Percentiles rank a stretch among this genome's conserved stretches.
Conservation (phyloP, 352 stramenopile species). For the Phytophthora hibernalis region DNA sequence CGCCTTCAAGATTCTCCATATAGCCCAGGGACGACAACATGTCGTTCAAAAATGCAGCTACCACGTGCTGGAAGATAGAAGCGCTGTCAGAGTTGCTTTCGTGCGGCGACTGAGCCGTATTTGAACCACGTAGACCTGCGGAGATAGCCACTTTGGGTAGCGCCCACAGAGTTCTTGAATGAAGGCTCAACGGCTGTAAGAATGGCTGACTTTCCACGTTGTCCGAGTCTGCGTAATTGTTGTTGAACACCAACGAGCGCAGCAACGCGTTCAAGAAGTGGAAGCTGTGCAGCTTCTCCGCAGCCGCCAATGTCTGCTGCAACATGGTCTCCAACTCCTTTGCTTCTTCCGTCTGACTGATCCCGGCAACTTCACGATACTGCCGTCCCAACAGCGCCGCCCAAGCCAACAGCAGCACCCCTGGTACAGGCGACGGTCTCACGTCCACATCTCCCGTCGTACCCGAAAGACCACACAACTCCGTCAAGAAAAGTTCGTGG, state of each 20-base stretch:
- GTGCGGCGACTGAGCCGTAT: slow-evolving; percentile 2
- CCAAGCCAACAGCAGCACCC: slow-evolving; percentile 65
- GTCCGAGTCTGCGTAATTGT: slow-evolving; percentile 32
- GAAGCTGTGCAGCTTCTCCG: slow-evolving; percentile 58
- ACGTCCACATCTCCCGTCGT: slow-evolving; percentile 15
- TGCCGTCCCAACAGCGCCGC: slow-evolving; percentile 58
- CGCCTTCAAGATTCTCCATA: slow-evolving; percentile 51
- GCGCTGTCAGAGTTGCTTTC: slow-evolving; percentile 16
- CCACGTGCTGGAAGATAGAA: slow-evolving; percentile 58
- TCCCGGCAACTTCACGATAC: slow-evolving; percentile 29
- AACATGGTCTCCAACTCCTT: slow-evolving; percentile 47
- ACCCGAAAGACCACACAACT: slow-evolving; percentile 18
- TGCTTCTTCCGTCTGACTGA: slow-evolving; percentile 21
- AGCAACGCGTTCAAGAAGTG: slow-evolving; percentile 62
- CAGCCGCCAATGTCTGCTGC: slow-evolving; percentile 47
- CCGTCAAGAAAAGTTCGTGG: slow-evolving; percentile 43
- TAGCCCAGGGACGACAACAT: slow-evolving; percentile 62
- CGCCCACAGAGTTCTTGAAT: slow-evolving; percentile 40
- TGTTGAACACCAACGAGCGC: slow-evolving; percentile 47
- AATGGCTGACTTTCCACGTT: slow-evolving; percentile 21
- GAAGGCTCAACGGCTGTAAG: slow-evolving; percentile 35
- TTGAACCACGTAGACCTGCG: slow-evolving; percentile 10
- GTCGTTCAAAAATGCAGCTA: slow-evolving; percentile 65
- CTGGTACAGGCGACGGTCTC: slow-evolving; percentile 35
- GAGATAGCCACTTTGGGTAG: slow-evolving; percentile 35